Conservation (phyloP, 306 rosid species). For the Prunus dulcis region DNA sequence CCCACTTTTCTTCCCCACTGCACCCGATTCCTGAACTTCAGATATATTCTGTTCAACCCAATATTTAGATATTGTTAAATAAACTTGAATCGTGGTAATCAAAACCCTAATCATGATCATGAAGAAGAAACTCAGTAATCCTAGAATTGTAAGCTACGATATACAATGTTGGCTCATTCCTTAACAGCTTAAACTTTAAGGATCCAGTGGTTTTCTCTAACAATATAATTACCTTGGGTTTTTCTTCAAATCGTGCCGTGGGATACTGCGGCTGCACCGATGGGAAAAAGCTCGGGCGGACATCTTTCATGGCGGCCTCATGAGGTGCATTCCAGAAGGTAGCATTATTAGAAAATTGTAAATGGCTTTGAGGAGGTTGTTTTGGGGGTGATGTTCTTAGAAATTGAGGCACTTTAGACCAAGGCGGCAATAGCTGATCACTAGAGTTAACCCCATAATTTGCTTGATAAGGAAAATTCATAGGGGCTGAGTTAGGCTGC, state of each 20-base stretch:
- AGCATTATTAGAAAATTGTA: constrained; percentile 79
- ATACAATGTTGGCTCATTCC: not conserved
- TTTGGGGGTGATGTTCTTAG: constrained; percentile 76
- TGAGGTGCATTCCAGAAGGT: constrained; percentile 91
- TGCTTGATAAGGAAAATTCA: constrained; percentile 39
- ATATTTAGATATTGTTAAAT: not conserved
- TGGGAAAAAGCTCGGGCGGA: constrained; percentile 54
- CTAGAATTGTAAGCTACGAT: not conserved
- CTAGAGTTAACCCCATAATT: constrained; percentile 53
- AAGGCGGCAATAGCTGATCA: constrained; percentile 39
- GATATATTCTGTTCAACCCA: constrained; percentile 66
- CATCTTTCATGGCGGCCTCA: constrained; percentile 57
- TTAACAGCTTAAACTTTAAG: not conserved
- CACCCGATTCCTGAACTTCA: constrained; percentile 58
- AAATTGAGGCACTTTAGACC: constrained; percentile 68
- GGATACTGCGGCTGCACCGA: constrained; percentile 63
- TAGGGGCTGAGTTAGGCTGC: constrained; percentile 28
- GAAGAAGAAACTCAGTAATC: not conserved
- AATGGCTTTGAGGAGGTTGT: constrained; percentile 44
- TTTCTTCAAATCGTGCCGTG: constrained; percentile 46
- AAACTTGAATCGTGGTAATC: constrained; percentile 13
- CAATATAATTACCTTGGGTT: constrained; percentile 59
- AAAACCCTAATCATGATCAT: constrained; percentile 23
- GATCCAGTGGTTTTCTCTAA: not conserved
- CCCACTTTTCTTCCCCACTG: constrained; percentile 72